These are phyloP conservation scores for Pythium rhizo-oryzae DNA, from an alignment of 352 stramenopile species.

Conservation along the genomic window DNA sequence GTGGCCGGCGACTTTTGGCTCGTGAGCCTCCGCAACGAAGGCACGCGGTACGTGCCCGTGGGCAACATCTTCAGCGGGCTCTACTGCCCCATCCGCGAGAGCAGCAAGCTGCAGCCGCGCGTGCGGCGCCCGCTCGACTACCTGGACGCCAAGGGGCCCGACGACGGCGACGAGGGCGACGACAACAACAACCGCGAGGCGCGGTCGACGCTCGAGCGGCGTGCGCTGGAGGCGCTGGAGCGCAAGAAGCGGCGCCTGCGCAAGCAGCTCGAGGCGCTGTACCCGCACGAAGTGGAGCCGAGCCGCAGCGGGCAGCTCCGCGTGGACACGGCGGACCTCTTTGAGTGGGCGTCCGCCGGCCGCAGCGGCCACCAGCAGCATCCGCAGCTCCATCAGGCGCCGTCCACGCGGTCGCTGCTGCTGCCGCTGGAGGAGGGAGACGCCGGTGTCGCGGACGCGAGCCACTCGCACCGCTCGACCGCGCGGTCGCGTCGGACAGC, in stretches of 20 bases:
- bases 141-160: conserved; percentile 4
- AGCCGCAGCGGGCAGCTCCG: conserved; percentile 52
- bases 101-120: conserved; percentile 50
- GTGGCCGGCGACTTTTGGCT: conserved; percentile 89
- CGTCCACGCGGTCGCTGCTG: conserved; percentile 21
- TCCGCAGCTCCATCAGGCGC: background rate
- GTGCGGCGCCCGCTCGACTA: conserved; percentile 71
- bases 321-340: conserved; percentile 65
- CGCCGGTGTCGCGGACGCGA: conserved; percentile 6
- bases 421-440: conserved; percentile 20
- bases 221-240: conserved; percentile 51
- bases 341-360: conserved; percentile 55
- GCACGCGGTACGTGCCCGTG: conserved; percentile 87
- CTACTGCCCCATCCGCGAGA: conserved; percentile 87
- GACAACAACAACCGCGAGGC: conserved; percentile 4
- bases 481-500: conserved; percentile 1
- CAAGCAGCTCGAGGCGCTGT: conserved; percentile 67
- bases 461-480: conserved; percentile 23
- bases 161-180: conserved; percentile 13
- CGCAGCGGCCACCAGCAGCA: conserved; percentile 18
- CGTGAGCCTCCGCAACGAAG: conserved; percentile 86
- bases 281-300: conserved; percentile 63
- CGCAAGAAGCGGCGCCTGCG: conserved; percentile 65
- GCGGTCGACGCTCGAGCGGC: conserved; percentile 56
- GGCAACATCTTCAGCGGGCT: conserved; percentile 94